These are phyloP conservation scores for Candida maris DNA, from an alignment of 805 yeast genomes.

Conservation along the genomic window DNA sequence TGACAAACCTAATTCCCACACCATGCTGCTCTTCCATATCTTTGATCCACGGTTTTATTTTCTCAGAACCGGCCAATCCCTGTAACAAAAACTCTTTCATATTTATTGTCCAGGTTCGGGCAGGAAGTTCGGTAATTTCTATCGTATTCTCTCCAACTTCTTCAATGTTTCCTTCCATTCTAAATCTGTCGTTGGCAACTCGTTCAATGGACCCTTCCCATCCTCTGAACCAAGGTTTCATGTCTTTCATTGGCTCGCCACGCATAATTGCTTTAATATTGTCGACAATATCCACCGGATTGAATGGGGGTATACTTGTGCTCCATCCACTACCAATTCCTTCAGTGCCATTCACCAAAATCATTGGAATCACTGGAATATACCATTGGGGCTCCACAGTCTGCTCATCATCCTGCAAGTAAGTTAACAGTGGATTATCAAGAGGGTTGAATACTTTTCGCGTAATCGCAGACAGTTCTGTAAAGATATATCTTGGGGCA, in stretches of 20 bases:
- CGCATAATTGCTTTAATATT: slow-evolving; percentile 73
- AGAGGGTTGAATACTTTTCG: slow-evolving; percentile 70
- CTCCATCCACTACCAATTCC: slow-evolving; percentile 99
- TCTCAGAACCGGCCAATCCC: slow-evolving; percentile 75
- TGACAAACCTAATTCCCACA: slow-evolving; percentile 70
- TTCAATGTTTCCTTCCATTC: slow-evolving; percentile 75
- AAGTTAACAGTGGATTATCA: slow-evolving; percentile 74
- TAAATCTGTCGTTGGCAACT: slow-evolving; percentile 62
- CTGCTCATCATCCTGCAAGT: slow-evolving; percentile 88
- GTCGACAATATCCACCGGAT: slow-evolving; percentile 76
- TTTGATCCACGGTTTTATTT: slow-evolving; percentile 77
- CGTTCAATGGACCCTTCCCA: slow-evolving; percentile 84
- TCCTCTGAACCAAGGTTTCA: slow-evolving; percentile 94
- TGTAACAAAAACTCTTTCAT: slow-evolving; percentile 80
- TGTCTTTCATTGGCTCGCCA: slow-evolving; percentile 62
- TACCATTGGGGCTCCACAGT: slow-evolving; percentile 96
- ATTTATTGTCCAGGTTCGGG: slow-evolving; percentile 86
- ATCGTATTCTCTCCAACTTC: slow-evolving; percentile 74
- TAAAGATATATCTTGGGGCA: slow-evolving; percentile 95
- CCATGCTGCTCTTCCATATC: slow-evolving; percentile 96
- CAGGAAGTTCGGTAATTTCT: slow-evolving; percentile 90
- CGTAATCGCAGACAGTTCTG: slow-evolving; percentile 76
- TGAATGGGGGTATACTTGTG: slow-evolving; percentile 84
- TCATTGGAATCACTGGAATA: slow-evolving; percentile 88
- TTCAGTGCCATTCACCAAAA: slow-evolving; percentile 93